Percentiles rank a stretch among this genome's conserved stretches.
phyloP scores from a whole-genome alignment of 257 asterid species.

The Solanum chilense region DNA sequence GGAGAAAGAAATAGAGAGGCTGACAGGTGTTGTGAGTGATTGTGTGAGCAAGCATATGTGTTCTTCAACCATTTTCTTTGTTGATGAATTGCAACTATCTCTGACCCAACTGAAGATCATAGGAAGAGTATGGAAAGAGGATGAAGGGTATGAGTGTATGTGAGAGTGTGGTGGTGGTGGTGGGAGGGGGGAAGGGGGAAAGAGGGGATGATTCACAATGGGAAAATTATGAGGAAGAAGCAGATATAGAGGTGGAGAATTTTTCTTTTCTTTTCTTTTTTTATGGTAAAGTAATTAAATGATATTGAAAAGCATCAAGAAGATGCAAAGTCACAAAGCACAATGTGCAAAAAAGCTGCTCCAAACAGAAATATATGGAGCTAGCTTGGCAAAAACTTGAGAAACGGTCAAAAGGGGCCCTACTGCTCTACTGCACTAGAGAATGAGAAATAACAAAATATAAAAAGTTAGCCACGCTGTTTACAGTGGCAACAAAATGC shows the following conservation, averaged over 20 bases:
- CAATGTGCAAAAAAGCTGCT: too few relatives aligned
- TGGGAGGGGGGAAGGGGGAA: neutral
- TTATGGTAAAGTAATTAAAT: too few relatives aligned
- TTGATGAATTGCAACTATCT: conserved; percentile 79
- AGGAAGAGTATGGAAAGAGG: neutral
- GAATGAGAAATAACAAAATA: too few relatives aligned
- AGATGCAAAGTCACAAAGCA: too few relatives aligned
- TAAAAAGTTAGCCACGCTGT: too few relatives aligned
- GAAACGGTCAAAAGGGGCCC: too few relatives aligned
- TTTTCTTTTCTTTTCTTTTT: neutral
- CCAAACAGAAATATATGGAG: too few relatives aligned
- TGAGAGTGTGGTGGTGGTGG: neutral
- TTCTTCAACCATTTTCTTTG: conserved; percentile 93
- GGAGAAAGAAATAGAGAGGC: conserved; percentile 86
- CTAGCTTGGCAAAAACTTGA: too few relatives aligned
- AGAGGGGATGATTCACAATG: neutral
- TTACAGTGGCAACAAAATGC: too few relatives aligned
- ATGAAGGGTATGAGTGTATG: neutral
- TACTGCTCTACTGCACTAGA: too few relatives aligned
- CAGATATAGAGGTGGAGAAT: neutral
- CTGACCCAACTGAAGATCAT: conserved; percentile 50
- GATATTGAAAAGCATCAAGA: too few relatives aligned
- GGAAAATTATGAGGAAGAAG: neutral
- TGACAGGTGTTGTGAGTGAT: conserved; percentile 38
- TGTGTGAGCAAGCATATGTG: conserved; percentile 94